Base-by-base conservation (phyloP, 768 basidiomycete species). In the Crepidotus variabilis region DNA sequence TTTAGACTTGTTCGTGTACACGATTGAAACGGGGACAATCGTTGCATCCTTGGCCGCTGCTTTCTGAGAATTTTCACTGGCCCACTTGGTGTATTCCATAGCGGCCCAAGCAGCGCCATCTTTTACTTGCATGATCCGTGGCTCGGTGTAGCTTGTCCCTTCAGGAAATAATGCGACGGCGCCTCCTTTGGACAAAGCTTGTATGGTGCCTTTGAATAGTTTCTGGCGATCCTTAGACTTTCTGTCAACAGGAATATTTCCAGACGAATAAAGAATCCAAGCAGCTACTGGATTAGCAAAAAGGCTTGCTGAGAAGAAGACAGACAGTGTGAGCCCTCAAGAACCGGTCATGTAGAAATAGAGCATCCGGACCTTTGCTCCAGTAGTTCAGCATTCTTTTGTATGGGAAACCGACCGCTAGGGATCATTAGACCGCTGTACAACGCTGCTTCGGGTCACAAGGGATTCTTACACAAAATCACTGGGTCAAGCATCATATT, bases 241-340 rank as follows among this genome's bases (percentile, higher is more conserved):
- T 58, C 97, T 84, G 71, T 97, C 95, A 34, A 98, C 96, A 21
- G 96, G 94, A 61, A 99, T 95, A 70, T 97, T 97, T n/a, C 97
- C 95, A 1, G 96, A 90, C 58, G 90, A 89, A 52, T 82, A 82
- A 8, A 98, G 78, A 57, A 98, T 80, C 60, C 84, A 86, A 23
- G 81, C 79, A 55, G 88, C 74, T 9, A 84, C 69, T 2, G 92
- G 92, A 67, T 97, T 88, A 16, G 74, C 81, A 69, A 96, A 98
- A 47, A 99, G 76, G 48, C 84, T 80, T 21, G 88, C 89, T 87
- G 51, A 22, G 45, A 32, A 9, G 55, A 14, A 28, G 20, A 21
- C 32, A 18, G 20, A 11, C n/a, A 43, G 60, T 60, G 53, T 50
- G 33, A 45, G 20, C 32, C 18, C 28, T 36, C 14, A 6, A 47